Evolutionary conservation across 2,329 filamentous ascomycete genomes (phyloP), one percentile per base, ranked within the genome.

Genomic region (Cytospora paraplurivora): DNA sequence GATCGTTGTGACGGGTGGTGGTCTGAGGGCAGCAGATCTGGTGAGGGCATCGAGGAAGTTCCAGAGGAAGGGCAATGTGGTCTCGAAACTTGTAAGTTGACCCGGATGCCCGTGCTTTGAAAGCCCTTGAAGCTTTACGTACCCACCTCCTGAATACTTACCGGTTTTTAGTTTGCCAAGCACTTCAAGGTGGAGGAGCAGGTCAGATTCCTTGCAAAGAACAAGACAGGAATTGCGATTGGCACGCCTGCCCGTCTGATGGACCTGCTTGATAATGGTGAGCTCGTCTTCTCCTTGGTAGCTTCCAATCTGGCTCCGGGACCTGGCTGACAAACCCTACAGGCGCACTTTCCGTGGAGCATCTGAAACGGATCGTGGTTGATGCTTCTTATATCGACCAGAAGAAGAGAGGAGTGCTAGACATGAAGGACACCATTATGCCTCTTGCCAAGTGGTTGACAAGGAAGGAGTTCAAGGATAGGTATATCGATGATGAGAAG

Each of bases 131-230:
- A 60, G n/a, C n/a, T n/a, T n/a, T n/a, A 21, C 12, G 17, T 33
- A 37, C 33, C 37, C 4, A 27, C 27, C 27, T 27, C 2, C 4
- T 4, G 4, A 27, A 27, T 38, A 34, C 68, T 72, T 62, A 73
- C 56, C n/a, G 44, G 32, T 8, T 5, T 5, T 11, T 59, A 86
- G 73, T 99, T 99, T 76, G 94, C 95, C 37, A 99, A 99, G 76
- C 95, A 99, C 75, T 96, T 99, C 80, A 99, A 99, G 78, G 77
- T 99, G 12, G 86, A 91, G 59, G 94, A 98, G 71, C 91, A 93
- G 38, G 86, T 93, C 59, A 82, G 89, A 64, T 91, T 90, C 72
- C 85, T 96, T 50, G 83, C 90, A 71, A 82, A 78, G 60, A 81
- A 78, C 68, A 88, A 88, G 66, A 91, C 93, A 13, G 92, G 92